Evolutionary conservation across 2,329 filamentous ascomycete genomes (phyloP), one percentile per base, ranked within the genome.

Genomic region (Alternaria tenuissima): DNA sequence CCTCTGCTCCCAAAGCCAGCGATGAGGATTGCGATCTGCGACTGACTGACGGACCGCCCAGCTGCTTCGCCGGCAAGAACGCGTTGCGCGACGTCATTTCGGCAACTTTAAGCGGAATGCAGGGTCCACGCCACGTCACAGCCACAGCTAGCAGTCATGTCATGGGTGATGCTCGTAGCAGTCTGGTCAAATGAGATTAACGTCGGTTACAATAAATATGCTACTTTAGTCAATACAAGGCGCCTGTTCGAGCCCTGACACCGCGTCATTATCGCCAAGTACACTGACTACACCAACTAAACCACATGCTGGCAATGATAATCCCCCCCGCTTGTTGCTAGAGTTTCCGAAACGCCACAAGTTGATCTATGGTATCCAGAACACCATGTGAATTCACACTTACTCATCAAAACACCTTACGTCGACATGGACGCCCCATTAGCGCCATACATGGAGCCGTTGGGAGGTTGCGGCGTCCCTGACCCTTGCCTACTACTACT

Each of bases 391-490:
- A 60, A 56, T 36, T 11, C 24, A 47, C 26, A 41, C 16, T 26
- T 24, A 28, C 52, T 63, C 53, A 57, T 49, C 26, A 47, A 43
- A 32, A 22, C 52, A 54, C 39, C 14, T 55, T 58, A 70, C 20
- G 66, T 73, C 22, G 65, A 64, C 70, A 72, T 72, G 4, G 70
- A 72, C 14, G 59, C 46, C 24, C 58, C 58, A 9, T 61, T 61
- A 22, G 52, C 36, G 30, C 54, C 54, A 42, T 55, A 59, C 32
- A 38, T 71, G 20, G 70, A 70, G 4, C 70, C 67, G 28, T 71
- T 76, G 1, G 73, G 69, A 9, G 76, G 77, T 58, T 79, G 77
- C 5, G 77, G 77, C 18, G 77, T 79, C 4, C 75, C 75, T 18
- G 76, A 78, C 9, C 68, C 75, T 57, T 73, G 73, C 46, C 73